Evolutionary conservation across 2,329 filamentous ascomycete genomes (phyloP), one percentile per base, ranked within the genome.

Genomic region (Lecanoromycetidae sp.): DNA sequence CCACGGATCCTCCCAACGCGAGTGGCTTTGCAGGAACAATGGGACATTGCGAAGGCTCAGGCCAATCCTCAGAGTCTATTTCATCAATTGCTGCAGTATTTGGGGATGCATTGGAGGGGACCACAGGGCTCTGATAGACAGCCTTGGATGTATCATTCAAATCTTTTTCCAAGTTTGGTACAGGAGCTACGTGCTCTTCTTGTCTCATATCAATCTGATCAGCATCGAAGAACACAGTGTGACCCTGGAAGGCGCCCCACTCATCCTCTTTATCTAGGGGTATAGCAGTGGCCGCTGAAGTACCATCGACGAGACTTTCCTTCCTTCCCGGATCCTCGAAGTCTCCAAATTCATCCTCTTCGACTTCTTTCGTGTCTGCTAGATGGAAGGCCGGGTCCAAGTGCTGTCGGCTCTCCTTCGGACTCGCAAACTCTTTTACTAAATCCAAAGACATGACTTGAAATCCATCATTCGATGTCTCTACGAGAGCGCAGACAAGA

Each of bases 321-420:
- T 29, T 8, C 10, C 29, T 44, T 15, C 43, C 45, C 35, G 75
- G 84, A 2, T 82, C 81, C 53, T 90, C 80, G 54, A 86, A 70
- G 30, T 72, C 70, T 30, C 71, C 70, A 54, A 71, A 72, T 58
- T 90, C 70, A 32, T 72, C 70, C 52, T 81, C 87, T 55, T 95
- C 90, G 60, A 19, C 22, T 39, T 4, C 8, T 36, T 15, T 37
- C 29, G 22, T 27, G 3, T 38, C 23, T 13, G 25, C 13, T 23
- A 7, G 23, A 19, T n/a, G 30, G 19, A 38, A 35, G 17, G 25
- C 26, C 8, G 15, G n/a, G 17, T 29, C 23, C 15, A 13, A 17
- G 4, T 8, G 5, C 23, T 17, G 30, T 37, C 15, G 20, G 13
- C 22, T 42, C 35, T 34, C 39, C 27, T 51, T 12, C 20, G 40